phyloP scores from a whole-genome alignment of 78 protist genomes.

The Capsaspora owczarzaki region DNA sequence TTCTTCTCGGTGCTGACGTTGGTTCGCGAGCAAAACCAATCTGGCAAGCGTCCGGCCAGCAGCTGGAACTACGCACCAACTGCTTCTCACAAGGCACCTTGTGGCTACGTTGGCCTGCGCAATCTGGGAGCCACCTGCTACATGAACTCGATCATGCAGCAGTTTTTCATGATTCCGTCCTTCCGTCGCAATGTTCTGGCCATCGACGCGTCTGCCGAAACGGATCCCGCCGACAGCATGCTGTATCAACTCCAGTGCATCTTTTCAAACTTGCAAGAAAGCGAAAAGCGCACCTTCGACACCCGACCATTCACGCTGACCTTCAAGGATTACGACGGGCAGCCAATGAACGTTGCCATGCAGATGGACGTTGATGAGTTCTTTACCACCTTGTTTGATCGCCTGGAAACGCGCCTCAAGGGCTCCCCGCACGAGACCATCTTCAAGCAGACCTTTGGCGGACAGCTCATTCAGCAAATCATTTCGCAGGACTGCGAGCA shows the following conservation, averaged over 20 bases:
- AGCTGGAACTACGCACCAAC: slow-evolving; percentile 22
- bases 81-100: slow-evolving; percentile 34
- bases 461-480: slow-evolving; percentile 18
- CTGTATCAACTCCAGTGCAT: slow-evolving; percentile 41
- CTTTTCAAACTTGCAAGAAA: slow-evolving; percentile 39
- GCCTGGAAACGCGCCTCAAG: slow-evolving; percentile 46
- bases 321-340: slow-evolving; percentile 48
- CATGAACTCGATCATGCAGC: slow-evolving; percentile 76
- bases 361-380: slow-evolving; percentile 85
- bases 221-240: background rate
- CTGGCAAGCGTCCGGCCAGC: background rate
- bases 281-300: slow-evolving; percentile 52
- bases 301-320: slow-evolving; percentile 39
- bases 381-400: slow-evolving; percentile 63
- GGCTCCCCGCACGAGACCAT: background rate
- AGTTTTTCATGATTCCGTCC: slow-evolving; percentile 23
- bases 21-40: background rate
- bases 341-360: slow-evolving; percentile 35
- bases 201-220: background rate
- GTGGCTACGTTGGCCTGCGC: slow-evolving; percentile 56
- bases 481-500: slow-evolving; percentile 10
- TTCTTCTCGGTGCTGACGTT: background rate
- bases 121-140: slow-evolving; percentile 90
- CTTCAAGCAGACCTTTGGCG: slow-evolving; percentile 2
- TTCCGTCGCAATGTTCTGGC: background rate